These are phyloP conservation scores for Berkeleyomyces rouxiae DNA, from an alignment of 2,329 filamentous ascomycete genomes.

Conservation along the genomic window DNA sequence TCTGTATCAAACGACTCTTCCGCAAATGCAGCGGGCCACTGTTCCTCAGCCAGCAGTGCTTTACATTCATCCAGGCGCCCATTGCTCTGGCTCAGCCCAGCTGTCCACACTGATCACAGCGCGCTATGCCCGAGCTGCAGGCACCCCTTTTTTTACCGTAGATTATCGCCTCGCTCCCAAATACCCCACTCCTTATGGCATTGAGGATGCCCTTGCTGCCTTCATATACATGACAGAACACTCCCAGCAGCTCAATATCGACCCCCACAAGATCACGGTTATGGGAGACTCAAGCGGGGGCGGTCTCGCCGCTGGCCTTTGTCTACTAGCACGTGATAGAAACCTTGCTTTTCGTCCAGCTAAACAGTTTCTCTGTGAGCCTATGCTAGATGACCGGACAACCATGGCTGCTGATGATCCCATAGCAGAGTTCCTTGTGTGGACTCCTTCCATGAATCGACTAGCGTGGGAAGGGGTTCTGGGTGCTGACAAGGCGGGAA, in stretches of 20 bases:
- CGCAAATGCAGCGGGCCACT: neutral
- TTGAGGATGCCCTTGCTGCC: constrained; percentile 23
- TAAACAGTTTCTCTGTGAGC: constrained; percentile 21
- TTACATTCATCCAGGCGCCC: constrained; percentile 28
- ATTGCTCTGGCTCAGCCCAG: constrained; percentile 21
- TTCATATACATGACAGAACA: constrained; percentile 18
- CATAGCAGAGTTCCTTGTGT: constrained; percentile 6
- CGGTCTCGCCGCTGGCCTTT: constrained; percentile 15
- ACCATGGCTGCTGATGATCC: constrained; percentile 7
- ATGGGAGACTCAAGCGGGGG: constrained; percentile 17
- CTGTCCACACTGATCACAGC: constrained; percentile 18
- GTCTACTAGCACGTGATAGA: constrained; percentile 25
- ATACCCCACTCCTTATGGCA: constrained; percentile 21
- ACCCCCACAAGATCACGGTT: constrained; percentile 15
- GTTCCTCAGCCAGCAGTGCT: constrained; percentile 19
- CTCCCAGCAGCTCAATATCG: constrained; percentile 15
- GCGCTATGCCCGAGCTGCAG: constrained; percentile 17
- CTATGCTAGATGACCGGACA: constrained; percentile 22
- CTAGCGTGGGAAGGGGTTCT: constrained; percentile 17
- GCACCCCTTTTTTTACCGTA: constrained; percentile 23
- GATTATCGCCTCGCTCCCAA: constrained; percentile 30
- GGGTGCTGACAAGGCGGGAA: constrained; percentile 14
- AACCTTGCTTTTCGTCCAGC: constrained; percentile 17
- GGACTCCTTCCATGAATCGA: constrained; percentile 15
- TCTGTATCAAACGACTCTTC: constrained; percentile 14